phyloP scores from a whole-genome alignment of 495 filamentous ascomycete species.

The Neurospora sp. region DNA sequence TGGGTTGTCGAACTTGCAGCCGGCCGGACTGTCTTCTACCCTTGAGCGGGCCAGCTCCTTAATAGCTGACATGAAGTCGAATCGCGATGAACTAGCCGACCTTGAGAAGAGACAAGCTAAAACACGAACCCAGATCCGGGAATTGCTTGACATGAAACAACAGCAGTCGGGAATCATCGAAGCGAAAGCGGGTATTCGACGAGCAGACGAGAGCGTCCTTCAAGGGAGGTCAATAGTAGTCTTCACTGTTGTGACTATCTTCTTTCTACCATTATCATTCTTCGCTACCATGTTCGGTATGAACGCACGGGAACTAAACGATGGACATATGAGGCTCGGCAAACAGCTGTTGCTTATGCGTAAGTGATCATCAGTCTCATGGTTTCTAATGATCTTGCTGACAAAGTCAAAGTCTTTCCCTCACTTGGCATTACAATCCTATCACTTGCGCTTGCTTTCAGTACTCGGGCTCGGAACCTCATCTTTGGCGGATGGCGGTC shows the following conservation, averaged over 20 bases:
- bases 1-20: neutral
- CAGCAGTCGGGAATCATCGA: slow-evolving; percentile 56
- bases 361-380: neutral
- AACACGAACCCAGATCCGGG: slow-evolving; percentile 21
- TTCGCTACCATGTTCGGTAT: slow-evolving; percentile 34
- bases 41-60: slow-evolving; percentile 10
- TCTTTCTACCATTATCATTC: slow-evolving; percentile 38
- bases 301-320: slow-evolving; percentile 27
- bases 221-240: slow-evolving; percentile 54
- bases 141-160: slow-evolving; percentile 52
- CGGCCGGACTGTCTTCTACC: slow-evolving; percentile 1
- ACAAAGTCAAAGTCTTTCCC: slow-evolving; percentile 6
- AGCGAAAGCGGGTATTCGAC: slow-evolving; percentile 45
- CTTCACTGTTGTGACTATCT: slow-evolving; percentile 56
- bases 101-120: slow-evolving; percentile 14
- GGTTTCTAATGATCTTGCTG: neutral
- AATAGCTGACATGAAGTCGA: slow-evolving; percentile 16
- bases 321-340: slow-evolving; percentile 13
- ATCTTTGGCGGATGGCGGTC: slow-evolving; percentile 9
- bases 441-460: slow-evolving; percentile 17
- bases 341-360: slow-evolving; percentile 28
- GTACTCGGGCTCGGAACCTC: slow-evolving; percentile 8
- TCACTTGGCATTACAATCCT: slow-evolving; percentile 11
- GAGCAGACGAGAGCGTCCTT: slow-evolving; percentile 47
- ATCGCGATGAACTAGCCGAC: slow-evolving; percentile 10